phyloP scores from a whole-genome alignment of 148 eudicot species.

The Camellia lanceoleosa region DNA sequence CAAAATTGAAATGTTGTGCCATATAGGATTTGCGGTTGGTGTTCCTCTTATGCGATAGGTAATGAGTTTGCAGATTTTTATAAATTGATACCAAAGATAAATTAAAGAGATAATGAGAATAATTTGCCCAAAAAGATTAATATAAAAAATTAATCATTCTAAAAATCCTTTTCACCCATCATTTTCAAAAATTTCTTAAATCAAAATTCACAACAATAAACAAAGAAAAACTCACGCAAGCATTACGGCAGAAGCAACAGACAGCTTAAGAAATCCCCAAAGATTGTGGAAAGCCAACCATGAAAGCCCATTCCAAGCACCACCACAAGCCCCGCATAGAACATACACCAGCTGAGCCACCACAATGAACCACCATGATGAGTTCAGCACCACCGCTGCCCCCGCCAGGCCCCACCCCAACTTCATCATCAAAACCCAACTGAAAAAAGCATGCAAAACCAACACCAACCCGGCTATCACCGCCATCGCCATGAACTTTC shows the following conservation, averaged over 20 bases:
- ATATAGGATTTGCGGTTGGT: no score
- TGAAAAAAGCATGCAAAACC: slow-evolving; percentile 9
- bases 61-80: no score
- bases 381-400: slow-evolving; percentile 22
- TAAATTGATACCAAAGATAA: no score
- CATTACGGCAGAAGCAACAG: slow-evolving; percentile 20
- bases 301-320: slow-evolving; percentile 19
- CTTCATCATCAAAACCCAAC: slow-evolving; percentile 22
- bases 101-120: no score
- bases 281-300: slow-evolving; percentile 15
- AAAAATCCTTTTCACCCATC: no score
- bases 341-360: slow-evolving; percentile 9
- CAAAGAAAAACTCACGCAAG: slow-evolving; percentile 1
- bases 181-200: not conserved
- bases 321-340: slow-evolving; percentile 1
- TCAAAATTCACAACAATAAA: not conserved
- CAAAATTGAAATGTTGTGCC: no score
- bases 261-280: slow-evolving; percentile 20
- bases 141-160: no score
- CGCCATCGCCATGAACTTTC: slow-evolving; percentile 14
- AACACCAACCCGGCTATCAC: slow-evolving; percentile 1
- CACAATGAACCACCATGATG: slow-evolving; percentile 25
- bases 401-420: slow-evolving; percentile 21
- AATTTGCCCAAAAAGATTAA: no score
- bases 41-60: no score